Evolutionary conservation across 2,329 filamentous ascomycete genomes (phyloP), one percentile per base, ranked within the genome.

Genomic region (Ceratocystis harringtonii): DNA sequence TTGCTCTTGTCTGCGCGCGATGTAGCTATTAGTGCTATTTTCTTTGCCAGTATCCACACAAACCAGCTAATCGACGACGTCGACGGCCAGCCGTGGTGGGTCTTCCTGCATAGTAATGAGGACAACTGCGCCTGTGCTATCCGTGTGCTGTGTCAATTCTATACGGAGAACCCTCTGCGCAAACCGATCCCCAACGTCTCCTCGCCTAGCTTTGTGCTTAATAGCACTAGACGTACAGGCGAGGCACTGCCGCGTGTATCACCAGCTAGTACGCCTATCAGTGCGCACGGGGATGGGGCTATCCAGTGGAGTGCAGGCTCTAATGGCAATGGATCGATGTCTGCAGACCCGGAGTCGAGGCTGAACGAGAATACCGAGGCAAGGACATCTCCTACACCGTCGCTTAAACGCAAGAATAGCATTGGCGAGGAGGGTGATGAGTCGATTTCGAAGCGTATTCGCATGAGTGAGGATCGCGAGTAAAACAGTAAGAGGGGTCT

Each of bases 11-110:
- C 85, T 22, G 84, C 90, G 17, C 83, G 85, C 50, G 89, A 90
- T 48, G 89, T 97, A 64, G 91, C 92, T 17, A 88, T 92, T 41
- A 87, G 85, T 30, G 87, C 91, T 19, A 82, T 99, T 30, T 96
- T 95, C 76, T 94, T 92, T 68, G 90, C 89, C 5, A 88, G 89
- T 66, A 84, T 85, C 55, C 86, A 91, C 71, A 88, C 85, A 41
- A 80, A 84, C 44, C 80, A 90, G 43, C 82, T 80, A n/a, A 86
- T 97, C 65, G 87, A 90, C 69, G 89, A 95, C 70, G 79, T 87
- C 52, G 78, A 85, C 63, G 89, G 88, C 45, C 81, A 84, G 70
- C 81, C 92, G 0, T 99, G 94, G 94, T 99, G 92, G 92, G 86
- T 86, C 67, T 81, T 84, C 65, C 77, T 96, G 63, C 83, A 84